These are phyloP conservation scores for Pulveroboletus ravenelii DNA, from an alignment of 768 basidiomycete genomes.

Conservation along the genomic window DNA sequence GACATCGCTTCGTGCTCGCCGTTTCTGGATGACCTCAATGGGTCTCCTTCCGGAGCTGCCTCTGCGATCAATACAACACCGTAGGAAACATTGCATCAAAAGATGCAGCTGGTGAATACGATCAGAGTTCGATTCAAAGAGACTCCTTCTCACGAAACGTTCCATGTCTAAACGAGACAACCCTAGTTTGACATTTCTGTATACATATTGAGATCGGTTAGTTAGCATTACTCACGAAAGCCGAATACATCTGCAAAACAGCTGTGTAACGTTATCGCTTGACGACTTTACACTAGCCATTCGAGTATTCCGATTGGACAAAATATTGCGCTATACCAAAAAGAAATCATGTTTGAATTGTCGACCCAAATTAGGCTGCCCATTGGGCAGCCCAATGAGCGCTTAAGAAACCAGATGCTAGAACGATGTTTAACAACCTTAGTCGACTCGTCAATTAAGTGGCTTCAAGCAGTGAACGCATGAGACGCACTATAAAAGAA, in stretches of 20 bases:
- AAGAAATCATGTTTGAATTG: too few species aligned
- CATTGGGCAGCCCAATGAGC: too few species aligned
- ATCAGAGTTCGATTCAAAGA: constrained; percentile 3
- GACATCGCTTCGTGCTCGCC: too few species aligned
- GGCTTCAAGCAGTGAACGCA: too few species aligned
- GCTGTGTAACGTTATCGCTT: too few species aligned
- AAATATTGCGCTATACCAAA: too few species aligned
- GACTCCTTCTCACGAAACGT: constrained; percentile 5
- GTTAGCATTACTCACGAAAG: constrained; percentile 11
- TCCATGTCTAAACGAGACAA: constrained; percentile 19
- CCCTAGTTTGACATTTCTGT: constrained; percentile 9
- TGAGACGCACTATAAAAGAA: constrained; percentile 5
- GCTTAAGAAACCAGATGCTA: too few species aligned
- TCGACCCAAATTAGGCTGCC: too few species aligned
- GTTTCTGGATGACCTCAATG: background rate
- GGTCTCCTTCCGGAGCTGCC: background rate
- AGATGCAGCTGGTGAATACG: constrained; percentile 6
- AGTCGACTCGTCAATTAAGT: background rate
- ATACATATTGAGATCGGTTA: background rate
- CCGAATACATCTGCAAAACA: too few species aligned
- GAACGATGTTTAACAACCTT: constrained; percentile 20
- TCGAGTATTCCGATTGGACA: too few species aligned
- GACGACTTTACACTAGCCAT: too few species aligned
- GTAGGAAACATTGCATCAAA: background rate
- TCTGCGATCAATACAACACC: background rate